Percentiles rank a stretch among this genome's conserved stretches.
These are phyloP conservation scores for Leonotis leonurus DNA, from an alignment of 257 asterid genomes.

Conservation along the genomic window DNA sequence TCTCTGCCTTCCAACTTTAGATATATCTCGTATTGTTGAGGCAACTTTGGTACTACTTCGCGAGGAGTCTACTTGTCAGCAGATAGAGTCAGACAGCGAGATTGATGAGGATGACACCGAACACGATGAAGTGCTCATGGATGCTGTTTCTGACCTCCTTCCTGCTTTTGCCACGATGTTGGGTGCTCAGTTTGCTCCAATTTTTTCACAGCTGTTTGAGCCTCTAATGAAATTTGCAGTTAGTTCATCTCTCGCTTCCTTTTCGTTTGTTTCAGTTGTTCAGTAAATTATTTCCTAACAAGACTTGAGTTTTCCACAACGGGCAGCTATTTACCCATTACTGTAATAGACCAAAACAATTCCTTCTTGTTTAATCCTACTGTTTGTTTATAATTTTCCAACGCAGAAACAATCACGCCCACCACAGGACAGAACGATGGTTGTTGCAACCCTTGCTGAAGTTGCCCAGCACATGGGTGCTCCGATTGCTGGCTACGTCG, in stretches of 20 bases:
- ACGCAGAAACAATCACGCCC: conserved; percentile 87
- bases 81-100: conserved; percentile 73
- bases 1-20: conserved; percentile 30
- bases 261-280: no score
- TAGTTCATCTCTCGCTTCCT: no score
- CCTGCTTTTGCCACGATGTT: conserved; percentile 92
- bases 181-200: conserved; percentile 87
- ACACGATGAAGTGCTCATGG: conserved; percentile 99
- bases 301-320: no score
- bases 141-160: conserved; percentile 96
- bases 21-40: conserved; percentile 64
- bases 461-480: conserved; percentile 98
- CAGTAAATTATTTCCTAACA: no score
- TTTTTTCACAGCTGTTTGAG: conserved; percentile 64
- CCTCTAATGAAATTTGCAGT: conserved; percentile 94
- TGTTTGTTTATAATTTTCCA: conserved; percentile 9
- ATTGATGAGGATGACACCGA: conserved; percentile 72
- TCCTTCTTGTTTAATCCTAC: conserved; percentile 2
- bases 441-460: conserved; percentile 97
- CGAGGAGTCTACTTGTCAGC: conserved; percentile 85
- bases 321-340: conserved; percentile 11
- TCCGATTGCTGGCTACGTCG: conserved; percentile 80
- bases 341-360: neutral
- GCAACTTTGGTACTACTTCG: conserved; percentile 67
- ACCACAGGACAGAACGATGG: conserved; percentile 92